Conservation (phyloP, 208 protist genomes). For the Polymyxa betae region DNA sequence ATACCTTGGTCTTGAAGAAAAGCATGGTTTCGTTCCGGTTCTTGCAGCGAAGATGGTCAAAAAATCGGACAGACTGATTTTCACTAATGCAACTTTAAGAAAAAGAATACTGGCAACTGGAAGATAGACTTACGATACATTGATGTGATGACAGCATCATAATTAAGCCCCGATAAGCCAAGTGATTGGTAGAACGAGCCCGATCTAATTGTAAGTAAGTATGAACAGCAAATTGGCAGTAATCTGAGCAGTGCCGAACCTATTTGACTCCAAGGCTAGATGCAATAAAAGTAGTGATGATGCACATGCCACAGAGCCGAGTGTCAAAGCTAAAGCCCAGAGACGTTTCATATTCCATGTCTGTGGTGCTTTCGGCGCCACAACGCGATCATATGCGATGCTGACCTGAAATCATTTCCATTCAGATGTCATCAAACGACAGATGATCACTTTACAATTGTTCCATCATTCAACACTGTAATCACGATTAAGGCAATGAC, state of each 20-base stretch:
- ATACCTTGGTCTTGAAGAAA: neutral
- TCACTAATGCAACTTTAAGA: neutral
- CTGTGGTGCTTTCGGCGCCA: constrained; percentile 8
- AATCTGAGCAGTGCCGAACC: neutral
- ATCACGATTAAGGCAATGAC: constrained; percentile 46
- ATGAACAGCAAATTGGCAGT: neutral
- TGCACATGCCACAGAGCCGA: constrained; percentile 24
- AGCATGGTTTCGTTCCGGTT: constrained; percentile 26
- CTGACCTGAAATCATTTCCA: neutral
- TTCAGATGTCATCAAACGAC: neutral
- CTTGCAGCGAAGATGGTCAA: constrained; percentile 35
- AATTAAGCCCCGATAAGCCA: neutral
- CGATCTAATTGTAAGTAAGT: neutral
- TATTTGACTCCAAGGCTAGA: neutral
- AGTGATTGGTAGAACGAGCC: neutral
- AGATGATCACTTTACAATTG: constrained; percentile 12
- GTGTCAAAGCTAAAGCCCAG: neutral
- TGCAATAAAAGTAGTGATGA: constrained; percentile 36
- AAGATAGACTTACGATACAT: constrained; percentile 1
- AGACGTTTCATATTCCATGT: constrained; percentile 1
- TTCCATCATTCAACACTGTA: constrained; percentile 38
- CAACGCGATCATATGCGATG: constrained; percentile 26
- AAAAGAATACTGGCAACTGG: neutral
- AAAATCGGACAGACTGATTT: constrained; percentile 50
- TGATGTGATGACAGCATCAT: constrained; percentile 5